Evolutionary conservation across 176 grass and related monocot genomes (phyloP).

Genomic region (Carex cristatella): DNA sequence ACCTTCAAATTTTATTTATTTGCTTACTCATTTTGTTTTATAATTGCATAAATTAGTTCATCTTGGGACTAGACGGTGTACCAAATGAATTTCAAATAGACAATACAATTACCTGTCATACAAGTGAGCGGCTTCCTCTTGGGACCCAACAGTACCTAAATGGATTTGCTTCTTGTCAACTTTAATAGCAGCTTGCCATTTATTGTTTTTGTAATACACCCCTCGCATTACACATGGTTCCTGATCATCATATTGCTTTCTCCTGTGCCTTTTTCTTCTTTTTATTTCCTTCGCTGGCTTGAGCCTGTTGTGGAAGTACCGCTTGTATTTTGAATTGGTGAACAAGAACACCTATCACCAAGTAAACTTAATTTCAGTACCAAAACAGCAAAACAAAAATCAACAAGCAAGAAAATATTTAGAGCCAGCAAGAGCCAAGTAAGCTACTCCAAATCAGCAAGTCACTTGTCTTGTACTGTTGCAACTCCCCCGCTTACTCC

Average conservation of each 20-base stretch:
- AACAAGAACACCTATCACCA: too few relatives aligned
- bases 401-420: too few relatives aligned
- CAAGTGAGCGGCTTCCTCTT: constrained; percentile 85
- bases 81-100: background rate
- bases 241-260: constrained; percentile 86
- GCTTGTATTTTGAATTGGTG: too few relatives aligned
- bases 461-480: too few relatives aligned
- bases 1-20: background rate
- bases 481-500: too few relatives aligned
- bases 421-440: too few relatives aligned
- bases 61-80: background rate
- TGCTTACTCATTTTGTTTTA: background rate
- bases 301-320: too few relatives aligned
- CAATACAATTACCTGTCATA: constrained; percentile 77
- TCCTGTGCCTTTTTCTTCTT: constrained; percentile 76
- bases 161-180: constrained; percentile 99
- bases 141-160: constrained; percentile 87
- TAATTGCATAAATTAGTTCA: background rate
- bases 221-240: constrained; percentile 92
- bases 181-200: constrained; percentile 99
- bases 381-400: too few relatives aligned
- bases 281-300: constrained; percentile 93
- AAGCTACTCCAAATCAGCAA: too few relatives aligned
- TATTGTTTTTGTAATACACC: constrained; percentile 98
- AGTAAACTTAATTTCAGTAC: too few relatives aligned